A percentile compares a stretch with the other conserved stretches of the same genome.
Conservation (phyloP, 495 filamentous ascomycete species). For the Platismatia glauca region DNA sequence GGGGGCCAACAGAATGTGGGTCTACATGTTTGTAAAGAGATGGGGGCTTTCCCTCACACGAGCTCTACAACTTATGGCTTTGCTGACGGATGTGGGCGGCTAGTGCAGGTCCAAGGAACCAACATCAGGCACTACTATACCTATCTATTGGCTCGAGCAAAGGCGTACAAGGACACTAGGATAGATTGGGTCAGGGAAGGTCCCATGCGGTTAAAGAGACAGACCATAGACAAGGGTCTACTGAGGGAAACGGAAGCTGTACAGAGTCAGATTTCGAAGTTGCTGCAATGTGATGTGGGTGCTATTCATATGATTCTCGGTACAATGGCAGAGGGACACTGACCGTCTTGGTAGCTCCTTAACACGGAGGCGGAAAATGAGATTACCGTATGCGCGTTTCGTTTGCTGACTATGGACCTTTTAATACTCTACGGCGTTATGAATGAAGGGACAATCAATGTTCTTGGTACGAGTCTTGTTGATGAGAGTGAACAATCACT, state of each 20-base stretch:
- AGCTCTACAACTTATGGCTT: constrained; percentile 11
- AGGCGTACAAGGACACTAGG: constrained; percentile 71
- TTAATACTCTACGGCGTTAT: constrained; percentile 86
- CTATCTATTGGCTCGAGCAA: constrained; percentile 76
- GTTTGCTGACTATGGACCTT: constrained; percentile 83
- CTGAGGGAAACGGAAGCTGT: constrained; percentile 87
- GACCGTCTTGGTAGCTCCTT: constrained; percentile 52
- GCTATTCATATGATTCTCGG: not conserved
- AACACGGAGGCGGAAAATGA: constrained; percentile 90
- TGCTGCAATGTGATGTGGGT: constrained; percentile 84
- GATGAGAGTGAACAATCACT: not conserved
- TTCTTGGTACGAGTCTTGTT: constrained; percentile 57
- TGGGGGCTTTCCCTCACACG: constrained; percentile 9
- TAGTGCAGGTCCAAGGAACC: constrained; percentile 89
- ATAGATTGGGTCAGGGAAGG: constrained; percentile 84
- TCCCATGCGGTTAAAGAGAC: constrained; percentile 70
- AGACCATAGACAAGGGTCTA: constrained; percentile 87
- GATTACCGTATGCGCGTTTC: constrained; percentile 92
- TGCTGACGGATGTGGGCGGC: constrained; percentile 19
- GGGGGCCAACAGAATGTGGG: constrained; percentile 23
- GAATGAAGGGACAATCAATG: constrained; percentile 97
- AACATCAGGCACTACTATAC: constrained; percentile 89
- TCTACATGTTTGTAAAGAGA: constrained; percentile 11
- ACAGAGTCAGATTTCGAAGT: constrained; percentile 74
- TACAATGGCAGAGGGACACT: not conserved